A percentile compares a stretch with the other conserved stretches of the same genome.
Conservation (phyloP, 179 eudicot genomes). For the Patellifolia procumbens region DNA sequence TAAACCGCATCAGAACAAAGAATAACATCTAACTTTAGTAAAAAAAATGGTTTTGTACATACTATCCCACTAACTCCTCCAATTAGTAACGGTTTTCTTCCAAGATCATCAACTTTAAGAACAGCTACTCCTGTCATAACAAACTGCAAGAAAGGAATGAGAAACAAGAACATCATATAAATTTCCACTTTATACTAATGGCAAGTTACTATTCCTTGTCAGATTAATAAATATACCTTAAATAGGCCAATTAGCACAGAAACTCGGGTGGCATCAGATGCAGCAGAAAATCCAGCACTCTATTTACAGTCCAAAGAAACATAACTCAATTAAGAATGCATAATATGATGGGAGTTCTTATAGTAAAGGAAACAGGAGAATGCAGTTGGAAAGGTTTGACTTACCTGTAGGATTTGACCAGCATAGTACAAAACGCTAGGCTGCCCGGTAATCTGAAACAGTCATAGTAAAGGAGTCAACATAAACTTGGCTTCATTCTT, state of each 20-base stretch:
- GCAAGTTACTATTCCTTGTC: not conserved
- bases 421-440: slow-evolving; percentile 99
- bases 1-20: not conserved
- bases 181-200: not conserved
- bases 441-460: slow-evolving; percentile 87
- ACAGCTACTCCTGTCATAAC: slow-evolving; percentile 94
- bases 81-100: slow-evolving; percentile 88
- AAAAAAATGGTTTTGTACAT: slow-evolving; percentile 28
- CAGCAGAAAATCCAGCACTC: slow-evolving; percentile 99
- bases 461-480: slow-evolving; percentile 18
- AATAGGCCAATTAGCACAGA: slow-evolving; percentile 89
- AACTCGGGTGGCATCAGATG: slow-evolving; percentile 94
- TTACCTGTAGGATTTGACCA: slow-evolving; percentile 96
- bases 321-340: slow-evolving; percentile 12
- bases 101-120: slow-evolving; percentile 90
- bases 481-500: not conserved
- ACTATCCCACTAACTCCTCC: slow-evolving; percentile 94
- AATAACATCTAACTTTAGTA: not conserved
- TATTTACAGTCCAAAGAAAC: slow-evolving; percentile 28
- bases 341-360: not conserved
- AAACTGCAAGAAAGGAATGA: slow-evolving; percentile 47
- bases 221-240: slow-evolving; percentile 52
- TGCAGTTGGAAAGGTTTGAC: not conserved
- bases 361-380: slow-evolving; percentile 4
- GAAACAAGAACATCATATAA: not conserved